Percentiles rank a stretch among this genome's conserved stretches.
phyloP scores from a whole-genome alignment of 257 asterid genomes.

The Solanum neorickii region DNA sequence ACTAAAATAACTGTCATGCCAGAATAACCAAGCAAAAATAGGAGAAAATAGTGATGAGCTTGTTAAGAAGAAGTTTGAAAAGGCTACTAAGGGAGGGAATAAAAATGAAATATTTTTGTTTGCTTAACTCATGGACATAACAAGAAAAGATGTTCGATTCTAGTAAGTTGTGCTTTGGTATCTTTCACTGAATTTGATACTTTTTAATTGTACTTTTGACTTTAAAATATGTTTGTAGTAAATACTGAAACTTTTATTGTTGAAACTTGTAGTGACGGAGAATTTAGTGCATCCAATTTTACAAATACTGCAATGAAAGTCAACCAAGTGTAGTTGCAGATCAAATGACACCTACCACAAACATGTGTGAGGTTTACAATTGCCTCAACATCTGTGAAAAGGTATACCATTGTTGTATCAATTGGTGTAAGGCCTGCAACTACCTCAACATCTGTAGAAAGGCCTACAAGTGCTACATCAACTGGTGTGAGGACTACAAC shows the following conservation, averaged over 20 bases:
- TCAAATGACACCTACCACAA: neutral
- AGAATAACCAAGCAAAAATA: neutral
- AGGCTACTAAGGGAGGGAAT: neutral
- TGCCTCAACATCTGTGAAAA: neutral
- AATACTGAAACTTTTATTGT: too few relatives aligned
- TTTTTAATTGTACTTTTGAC: neutral
- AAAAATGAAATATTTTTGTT: too few relatives aligned
- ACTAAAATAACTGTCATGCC: neutral
- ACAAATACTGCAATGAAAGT: too few relatives aligned
- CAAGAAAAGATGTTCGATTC: neutral
- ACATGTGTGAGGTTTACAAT: neutral
- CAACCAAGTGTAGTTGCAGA: too few relatives aligned
- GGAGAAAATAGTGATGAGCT: neutral
- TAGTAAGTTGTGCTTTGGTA: neutral
- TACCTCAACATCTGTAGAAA: too few relatives aligned
- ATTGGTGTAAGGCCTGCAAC: neutral
- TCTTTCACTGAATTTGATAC: too few relatives aligned
- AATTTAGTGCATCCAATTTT: too few relatives aligned
- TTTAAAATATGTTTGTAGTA: too few relatives aligned
- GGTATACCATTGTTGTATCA: neutral
- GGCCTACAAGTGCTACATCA: neutral
- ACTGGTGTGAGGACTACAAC: neutral
- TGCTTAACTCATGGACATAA: neutral
- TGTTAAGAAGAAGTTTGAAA: neutral
- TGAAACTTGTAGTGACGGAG: too few relatives aligned